Evolutionary conservation across 2,329 filamentous ascomycete species (phyloP).

Genomic region (Sporothrix schenckii): DNA sequence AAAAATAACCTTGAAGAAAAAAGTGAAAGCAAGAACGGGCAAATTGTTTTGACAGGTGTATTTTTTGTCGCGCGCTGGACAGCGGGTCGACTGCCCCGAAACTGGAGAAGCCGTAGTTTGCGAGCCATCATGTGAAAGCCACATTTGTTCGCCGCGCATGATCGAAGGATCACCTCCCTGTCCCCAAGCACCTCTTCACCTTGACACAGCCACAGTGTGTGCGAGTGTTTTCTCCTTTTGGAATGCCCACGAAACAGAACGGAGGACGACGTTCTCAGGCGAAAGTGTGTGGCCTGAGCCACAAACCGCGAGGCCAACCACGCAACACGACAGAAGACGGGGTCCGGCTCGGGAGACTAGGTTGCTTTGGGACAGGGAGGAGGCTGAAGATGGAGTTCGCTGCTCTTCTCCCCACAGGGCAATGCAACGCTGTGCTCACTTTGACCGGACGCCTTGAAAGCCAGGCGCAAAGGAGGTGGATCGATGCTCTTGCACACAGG

Average conservation of each 20-base stretch:
- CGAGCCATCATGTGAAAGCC: not conserved
- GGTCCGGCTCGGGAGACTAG: not conserved
- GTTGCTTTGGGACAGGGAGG: not conserved
- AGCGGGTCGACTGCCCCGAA: not conserved
- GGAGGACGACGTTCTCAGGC: too few relatives aligned
- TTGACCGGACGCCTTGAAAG: slow-evolving; percentile 9
- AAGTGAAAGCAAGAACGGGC: not conserved
- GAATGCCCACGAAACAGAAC: too few relatives aligned
- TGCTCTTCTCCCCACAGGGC: not conserved
- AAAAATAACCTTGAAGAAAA: not conserved
- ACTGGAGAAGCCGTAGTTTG: not conserved
- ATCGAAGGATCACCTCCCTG: not conserved
- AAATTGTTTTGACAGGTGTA: not conserved
- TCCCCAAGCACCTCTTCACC: not conserved
- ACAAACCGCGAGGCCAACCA: slow-evolving; percentile 12
- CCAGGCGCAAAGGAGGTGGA: not conserved
- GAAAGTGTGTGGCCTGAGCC: not conserved
- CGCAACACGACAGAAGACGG: not conserved
- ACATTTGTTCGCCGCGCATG: not conserved
- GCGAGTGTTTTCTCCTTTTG: not conserved
- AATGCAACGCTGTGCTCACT: not conserved
- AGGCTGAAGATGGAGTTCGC: not conserved
- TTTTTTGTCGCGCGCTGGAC: not conserved
- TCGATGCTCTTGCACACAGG: not conserved
- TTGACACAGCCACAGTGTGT: not conserved